Percentiles rank a stretch among this genome's conserved stretches.
Conservation (phyloP, 2,329 filamentous ascomycete species). For the Exophiala xenobiotica region DNA sequence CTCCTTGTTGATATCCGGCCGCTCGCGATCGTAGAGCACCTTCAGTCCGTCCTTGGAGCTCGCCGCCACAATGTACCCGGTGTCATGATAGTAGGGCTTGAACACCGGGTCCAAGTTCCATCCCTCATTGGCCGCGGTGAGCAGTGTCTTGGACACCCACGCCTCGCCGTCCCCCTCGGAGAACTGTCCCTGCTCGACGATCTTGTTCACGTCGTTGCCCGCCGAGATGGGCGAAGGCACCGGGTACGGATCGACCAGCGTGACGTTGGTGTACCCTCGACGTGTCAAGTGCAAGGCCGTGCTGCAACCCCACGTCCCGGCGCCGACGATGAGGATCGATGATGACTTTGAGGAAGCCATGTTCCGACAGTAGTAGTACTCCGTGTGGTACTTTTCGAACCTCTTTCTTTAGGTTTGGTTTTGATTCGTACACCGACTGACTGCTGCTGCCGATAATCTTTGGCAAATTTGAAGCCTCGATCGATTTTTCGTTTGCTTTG, state of each 20-base stretch:
- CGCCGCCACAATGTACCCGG: conserved; percentile 46
- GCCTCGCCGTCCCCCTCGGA: conserved; percentile 15
- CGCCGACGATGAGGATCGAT: conserved; percentile 48
- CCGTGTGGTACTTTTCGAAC: too few species aligned
- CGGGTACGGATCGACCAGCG: conserved; percentile 46
- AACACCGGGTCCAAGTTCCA: conserved; percentile 49
- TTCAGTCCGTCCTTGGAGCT: conserved; percentile 35
- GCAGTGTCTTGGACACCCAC: conserved; percentile 14
- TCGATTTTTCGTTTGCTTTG: too few species aligned
- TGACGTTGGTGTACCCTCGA: conserved; percentile 47
- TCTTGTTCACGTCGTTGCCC: conserved; percentile 51
- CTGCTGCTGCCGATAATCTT: too few species aligned
- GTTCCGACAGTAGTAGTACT: too few species aligned
- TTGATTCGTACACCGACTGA: too few species aligned
- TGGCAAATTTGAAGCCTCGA: too few species aligned
- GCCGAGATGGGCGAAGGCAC: conserved; percentile 50
- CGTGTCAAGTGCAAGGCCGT: conserved; percentile 48
- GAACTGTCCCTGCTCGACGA: conserved; percentile 33
- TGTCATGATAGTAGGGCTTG: conserved; percentile 46
- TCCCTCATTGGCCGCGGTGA: conserved; percentile 38
- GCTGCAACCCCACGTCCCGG: conserved; percentile 49
- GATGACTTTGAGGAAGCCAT: not conserved
- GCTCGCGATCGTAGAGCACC: conserved; percentile 23
- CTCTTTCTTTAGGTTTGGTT: too few species aligned
- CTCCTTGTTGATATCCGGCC: conserved; percentile 40